Evolutionary conservation across 805 yeast species (phyloP).

Genomic region (Groenewaldozyma salmanticensis): DNA sequence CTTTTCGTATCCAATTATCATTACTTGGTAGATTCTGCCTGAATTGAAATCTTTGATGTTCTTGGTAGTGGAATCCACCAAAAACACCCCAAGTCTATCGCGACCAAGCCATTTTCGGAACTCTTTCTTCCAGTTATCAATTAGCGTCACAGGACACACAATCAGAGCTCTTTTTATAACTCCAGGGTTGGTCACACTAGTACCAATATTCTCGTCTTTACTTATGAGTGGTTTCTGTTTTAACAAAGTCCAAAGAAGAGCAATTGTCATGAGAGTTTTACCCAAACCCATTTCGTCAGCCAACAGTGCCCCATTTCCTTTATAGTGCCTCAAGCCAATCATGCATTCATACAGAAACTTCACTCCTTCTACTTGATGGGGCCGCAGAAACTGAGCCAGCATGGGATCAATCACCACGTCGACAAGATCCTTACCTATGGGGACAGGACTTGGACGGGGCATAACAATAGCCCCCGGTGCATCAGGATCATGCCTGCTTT

Average conservation of each 20-base stretch:
- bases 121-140: slow-evolving; percentile 81
- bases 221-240: slow-evolving; percentile 30
- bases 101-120: slow-evolving; percentile 80
- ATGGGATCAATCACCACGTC: slow-evolving; percentile 42
- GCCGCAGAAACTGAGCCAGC: slow-evolving; percentile 73
- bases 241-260: slow-evolving; percentile 74
- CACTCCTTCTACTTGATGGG: slow-evolving; percentile 96
- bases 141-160: slow-evolving; percentile 86
- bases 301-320: slow-evolving; percentile 58
- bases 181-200: slow-evolving; percentile 26
- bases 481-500: slow-evolving; percentile 19
- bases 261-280: slow-evolving; percentile 76
- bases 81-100: slow-evolving; percentile 55
- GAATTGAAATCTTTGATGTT: slow-evolving; percentile 50
- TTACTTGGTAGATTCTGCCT: slow-evolving; percentile 67
- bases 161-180: slow-evolving; percentile 53
- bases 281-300: slow-evolving; percentile 99
- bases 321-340: slow-evolving; percentile 49
- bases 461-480: slow-evolving; percentile 22
- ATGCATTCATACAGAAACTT: slow-evolving; percentile 79
- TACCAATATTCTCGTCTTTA: too few species aligned
- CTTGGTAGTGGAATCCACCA: slow-evolving; percentile 42
- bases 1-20: slow-evolving; percentile 84
- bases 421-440: slow-evolving; percentile 15
- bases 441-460: slow-evolving; percentile 18